Percentiles rank a stretch among this genome's conserved stretches.
Conservation (phyloP, 2,329 filamentous ascomycete genomes). For the Colletotrichum acutatum region DNA sequence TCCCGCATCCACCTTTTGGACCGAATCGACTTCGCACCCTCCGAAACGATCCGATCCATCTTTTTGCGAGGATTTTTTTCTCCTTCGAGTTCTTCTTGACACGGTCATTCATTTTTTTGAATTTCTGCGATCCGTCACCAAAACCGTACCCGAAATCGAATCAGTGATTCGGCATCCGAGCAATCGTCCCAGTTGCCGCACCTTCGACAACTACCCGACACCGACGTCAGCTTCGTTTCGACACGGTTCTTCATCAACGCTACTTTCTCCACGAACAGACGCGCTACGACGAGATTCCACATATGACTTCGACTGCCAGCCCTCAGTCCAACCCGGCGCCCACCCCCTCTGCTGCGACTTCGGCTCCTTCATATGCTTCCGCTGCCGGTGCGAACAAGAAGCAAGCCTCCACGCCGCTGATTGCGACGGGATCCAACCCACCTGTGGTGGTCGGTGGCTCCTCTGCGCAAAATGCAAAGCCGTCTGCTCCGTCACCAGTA, state of each 20-base stretch:
- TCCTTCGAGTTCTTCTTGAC: background rate
- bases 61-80: slow-evolving; percentile 11
- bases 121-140: slow-evolving; percentile 22
- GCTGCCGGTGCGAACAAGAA: slow-evolving; percentile 73
- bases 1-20: slow-evolving; percentile 2
- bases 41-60: slow-evolving; percentile 7
- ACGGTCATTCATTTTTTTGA: slow-evolving; percentile 36
- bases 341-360: slow-evolving; percentile 65
- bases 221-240: slow-evolving; percentile 7
- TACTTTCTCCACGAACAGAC: background rate
- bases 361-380: slow-evolving; percentile 74
- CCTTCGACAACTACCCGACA: slow-evolving; percentile 29
- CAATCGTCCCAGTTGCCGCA: slow-evolving; percentile 28
- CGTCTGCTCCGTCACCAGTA: slow-evolving; percentile 79
- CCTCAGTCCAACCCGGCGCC: slow-evolving; percentile 67
- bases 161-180: slow-evolving; percentile 44
- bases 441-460: slow-evolving; percentile 66
- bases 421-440: slow-evolving; percentile 68
- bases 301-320: slow-evolving; percentile 72
- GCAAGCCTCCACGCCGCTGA: slow-evolving; percentile 68
- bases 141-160: slow-evolving; percentile 36
- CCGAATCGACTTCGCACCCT: slow-evolving; percentile 19
- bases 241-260: slow-evolving; percentile 26
- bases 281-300: slow-evolving; percentile 46
- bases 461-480: slow-evolving; percentile 66